These are phyloP conservation scores for Hordeum marinum DNA, from an alignment of 176 grass and related monocot genomes.

Conservation along the genomic window DNA sequence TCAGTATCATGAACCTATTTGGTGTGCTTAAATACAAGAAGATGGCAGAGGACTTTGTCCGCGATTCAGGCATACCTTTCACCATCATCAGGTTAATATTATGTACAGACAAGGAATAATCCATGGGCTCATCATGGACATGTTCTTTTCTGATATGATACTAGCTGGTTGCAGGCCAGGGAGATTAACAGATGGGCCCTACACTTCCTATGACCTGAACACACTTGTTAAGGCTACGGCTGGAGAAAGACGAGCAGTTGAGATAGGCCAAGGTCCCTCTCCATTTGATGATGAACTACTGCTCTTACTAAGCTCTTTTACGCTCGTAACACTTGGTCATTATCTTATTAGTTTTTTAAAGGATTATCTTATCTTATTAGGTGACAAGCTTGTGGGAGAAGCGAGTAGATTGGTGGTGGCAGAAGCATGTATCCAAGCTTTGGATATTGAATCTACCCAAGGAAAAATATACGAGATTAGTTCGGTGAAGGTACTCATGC, in stretches of 20 bases:
- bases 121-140: not conserved
- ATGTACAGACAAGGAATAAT: not conserved
- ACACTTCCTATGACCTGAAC: slow-evolving; percentile 98
- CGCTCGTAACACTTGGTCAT: not conserved
- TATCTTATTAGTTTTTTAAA: slow-evolving; percentile 11
- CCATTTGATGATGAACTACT: not conserved
- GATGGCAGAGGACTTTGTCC: slow-evolving; percentile 86
- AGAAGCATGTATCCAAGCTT: slow-evolving; percentile 93
- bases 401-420: slow-evolving; percentile 89
- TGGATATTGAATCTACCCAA: slow-evolving; percentile 79
- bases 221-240: slow-evolving; percentile 96
- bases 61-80: slow-evolving; percentile 72
- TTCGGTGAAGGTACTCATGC: slow-evolving; percentile 72
- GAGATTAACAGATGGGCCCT: slow-evolving; percentile 94
- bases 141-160: slow-evolving; percentile 19
- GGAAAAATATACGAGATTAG: slow-evolving; percentile 90
- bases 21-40: slow-evolving; percentile 98
- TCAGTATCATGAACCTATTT: slow-evolving; percentile 93
- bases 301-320: not conserved
- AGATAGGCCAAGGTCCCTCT: slow-evolving; percentile 68
- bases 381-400: slow-evolving; percentile 91
- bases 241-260: slow-evolving; percentile 79
- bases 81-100: slow-evolving; percentile 78
- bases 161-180: slow-evolving; percentile 46
- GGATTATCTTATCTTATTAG: slow-evolving; percentile 27